Evolutionary conservation across 2,329 filamentous ascomycete genomes (phyloP).

Genomic region (Lomentospora prolificans): DNA sequence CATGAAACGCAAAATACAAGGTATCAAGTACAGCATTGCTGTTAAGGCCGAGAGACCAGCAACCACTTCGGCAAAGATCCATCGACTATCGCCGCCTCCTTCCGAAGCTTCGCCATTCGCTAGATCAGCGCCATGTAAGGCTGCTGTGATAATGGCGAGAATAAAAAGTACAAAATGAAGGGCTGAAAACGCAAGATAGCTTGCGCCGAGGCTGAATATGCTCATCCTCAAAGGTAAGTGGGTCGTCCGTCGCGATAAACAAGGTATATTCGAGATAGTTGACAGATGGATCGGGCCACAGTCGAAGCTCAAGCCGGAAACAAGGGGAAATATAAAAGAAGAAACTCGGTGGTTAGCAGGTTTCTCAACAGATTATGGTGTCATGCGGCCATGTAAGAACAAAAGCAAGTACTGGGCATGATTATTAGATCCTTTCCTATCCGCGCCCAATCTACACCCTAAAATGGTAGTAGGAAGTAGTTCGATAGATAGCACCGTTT

Average conservation of each 20-base stretch:
- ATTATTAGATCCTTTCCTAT: too few relatives aligned
- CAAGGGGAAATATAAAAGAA: too few relatives aligned
- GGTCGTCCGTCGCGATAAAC: background rate
- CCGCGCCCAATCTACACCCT: too few relatives aligned
- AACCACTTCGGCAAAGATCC: constrained; percentile 65
- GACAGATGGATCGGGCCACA: too few relatives aligned
- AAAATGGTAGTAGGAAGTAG: too few relatives aligned
- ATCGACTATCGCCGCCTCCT: constrained; percentile 2
- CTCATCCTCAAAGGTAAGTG: constrained; percentile 28
- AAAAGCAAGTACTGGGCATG: too few relatives aligned
- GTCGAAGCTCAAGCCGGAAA: too few relatives aligned
- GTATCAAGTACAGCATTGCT: constrained; percentile 53
- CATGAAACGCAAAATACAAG: constrained; percentile 45
- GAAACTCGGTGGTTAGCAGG: too few relatives aligned
- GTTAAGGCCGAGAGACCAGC: constrained; percentile 57
- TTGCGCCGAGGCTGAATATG: constrained; percentile 30
- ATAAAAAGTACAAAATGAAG: constrained; percentile 71
- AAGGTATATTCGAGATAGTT: too few relatives aligned
- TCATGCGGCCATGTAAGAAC: too few relatives aligned
- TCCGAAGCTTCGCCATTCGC: constrained; percentile 32
- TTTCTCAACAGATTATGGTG: too few relatives aligned
- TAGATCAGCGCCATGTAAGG: constrained; percentile 67
- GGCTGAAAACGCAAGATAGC: constrained; percentile 45
- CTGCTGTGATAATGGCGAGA: constrained; percentile 66
- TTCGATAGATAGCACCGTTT: too few relatives aligned